These are phyloP conservation scores for Yarrowia bubula DNA, from an alignment of 805 yeast species.

Conservation along the genomic window DNA sequence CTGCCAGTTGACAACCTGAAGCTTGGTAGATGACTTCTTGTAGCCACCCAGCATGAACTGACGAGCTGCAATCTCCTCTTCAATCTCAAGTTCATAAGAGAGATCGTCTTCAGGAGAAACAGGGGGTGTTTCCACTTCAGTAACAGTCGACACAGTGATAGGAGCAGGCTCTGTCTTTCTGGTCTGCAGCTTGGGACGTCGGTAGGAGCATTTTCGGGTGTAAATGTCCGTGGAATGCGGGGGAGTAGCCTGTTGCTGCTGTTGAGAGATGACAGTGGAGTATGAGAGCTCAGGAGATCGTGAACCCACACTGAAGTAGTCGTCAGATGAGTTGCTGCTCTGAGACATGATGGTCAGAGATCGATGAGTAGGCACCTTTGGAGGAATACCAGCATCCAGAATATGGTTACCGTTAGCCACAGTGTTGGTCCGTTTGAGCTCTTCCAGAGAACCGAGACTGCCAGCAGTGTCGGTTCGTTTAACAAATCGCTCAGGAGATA, in stretches of 20 bases:
- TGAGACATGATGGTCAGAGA: neutral
- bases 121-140: slow-evolving; percentile 2
- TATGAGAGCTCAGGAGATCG: neutral
- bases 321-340: slow-evolving; percentile 8
- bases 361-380: slow-evolving; percentile 35
- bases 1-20: slow-evolving; percentile 25
- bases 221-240: slow-evolving; percentile 24
- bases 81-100: slow-evolving; percentile 11
- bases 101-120: slow-evolving; percentile 10
- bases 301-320: slow-evolving; percentile 1
- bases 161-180: slow-evolving; percentile 12
- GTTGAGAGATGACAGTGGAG: neutral
- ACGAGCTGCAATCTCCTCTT: slow-evolving; percentile 19
- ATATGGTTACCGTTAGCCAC: slow-evolving; percentile 1
- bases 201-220: slow-evolving; percentile 23
- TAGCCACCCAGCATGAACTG: slow-evolving; percentile 25
- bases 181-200: slow-evolving; percentile 7
- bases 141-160: neutral
- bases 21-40: slow-evolving; percentile 20
- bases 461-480: slow-evolving; percentile 10
- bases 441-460: slow-evolving; percentile 2
- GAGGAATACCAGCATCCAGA: slow-evolving; percentile 36
- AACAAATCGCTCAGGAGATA: neutral
- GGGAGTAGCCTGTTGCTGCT: neutral
- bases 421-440: slow-evolving; percentile 13